Conservation (phyloP, 441 rosid genomes). For the Manihot esculenta region DNA sequence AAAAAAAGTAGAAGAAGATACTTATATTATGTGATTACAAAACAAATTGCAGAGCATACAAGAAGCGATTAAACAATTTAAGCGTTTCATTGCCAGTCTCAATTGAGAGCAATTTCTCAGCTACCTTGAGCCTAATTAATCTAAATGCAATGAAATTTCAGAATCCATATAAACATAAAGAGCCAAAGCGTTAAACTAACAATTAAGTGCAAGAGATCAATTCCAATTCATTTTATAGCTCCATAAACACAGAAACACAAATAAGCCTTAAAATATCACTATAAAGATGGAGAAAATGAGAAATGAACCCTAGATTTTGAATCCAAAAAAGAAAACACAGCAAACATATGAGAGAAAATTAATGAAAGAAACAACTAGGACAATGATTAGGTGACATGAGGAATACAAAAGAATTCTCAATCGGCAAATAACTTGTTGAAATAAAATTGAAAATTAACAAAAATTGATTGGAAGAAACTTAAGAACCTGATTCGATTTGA, state of each 20-base stretch:
- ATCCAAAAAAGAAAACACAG: background rate
- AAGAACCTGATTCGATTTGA: conserved; percentile 41
- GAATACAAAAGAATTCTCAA: background rate
- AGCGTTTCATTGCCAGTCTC: background rate
- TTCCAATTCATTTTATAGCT: background rate
- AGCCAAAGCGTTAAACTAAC: background rate
- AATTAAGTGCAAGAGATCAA: background rate
- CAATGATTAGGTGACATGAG: background rate
- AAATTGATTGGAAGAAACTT: background rate
- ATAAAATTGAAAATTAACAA: background rate
- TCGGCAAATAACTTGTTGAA: background rate
- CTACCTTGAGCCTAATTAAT: background rate
- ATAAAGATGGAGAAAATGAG: background rate
- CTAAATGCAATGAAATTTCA: too few species aligned
- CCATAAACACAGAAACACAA: background rate
- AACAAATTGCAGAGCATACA: background rate
- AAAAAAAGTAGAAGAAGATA: background rate
- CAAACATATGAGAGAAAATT: too few species aligned
- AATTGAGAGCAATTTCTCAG: background rate
- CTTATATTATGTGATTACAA: background rate
- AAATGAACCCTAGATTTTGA: conserved; percentile 15
- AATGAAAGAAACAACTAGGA: background rate
- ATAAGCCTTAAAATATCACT: background rate
- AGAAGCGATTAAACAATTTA: background rate
- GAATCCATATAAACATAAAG: background rate